Conservation (phyloP, 164 flowering plant genomes). For the Pachysandra terminalis region DNA sequence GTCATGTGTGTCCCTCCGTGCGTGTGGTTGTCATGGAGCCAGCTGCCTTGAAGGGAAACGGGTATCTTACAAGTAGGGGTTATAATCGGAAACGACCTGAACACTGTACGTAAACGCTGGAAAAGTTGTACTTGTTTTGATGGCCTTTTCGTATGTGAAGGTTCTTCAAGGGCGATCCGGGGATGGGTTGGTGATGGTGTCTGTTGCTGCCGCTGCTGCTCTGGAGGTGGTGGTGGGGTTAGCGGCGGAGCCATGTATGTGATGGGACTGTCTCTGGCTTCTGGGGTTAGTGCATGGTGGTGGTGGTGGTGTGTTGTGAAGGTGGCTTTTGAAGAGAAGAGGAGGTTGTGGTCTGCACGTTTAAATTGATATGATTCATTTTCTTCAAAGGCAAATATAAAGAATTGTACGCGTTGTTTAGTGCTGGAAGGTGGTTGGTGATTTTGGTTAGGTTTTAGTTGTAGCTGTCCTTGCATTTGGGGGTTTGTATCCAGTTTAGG, state of each 20-base stretch:
- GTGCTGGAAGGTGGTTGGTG: no score
- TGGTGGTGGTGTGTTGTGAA: not conserved
- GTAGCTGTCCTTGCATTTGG: no score
- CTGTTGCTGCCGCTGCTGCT: no score
- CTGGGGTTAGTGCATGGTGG: not conserved
- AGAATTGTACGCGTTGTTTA: no score
- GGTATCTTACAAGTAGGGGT: slow-evolving; percentile 56
- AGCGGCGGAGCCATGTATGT: slow-evolving; percentile 10
- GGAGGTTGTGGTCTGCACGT: slow-evolving; percentile 1
- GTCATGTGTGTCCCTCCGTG: slow-evolving; percentile 52
- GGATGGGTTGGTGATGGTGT: slow-evolving; percentile 12
- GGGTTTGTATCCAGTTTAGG: no score
- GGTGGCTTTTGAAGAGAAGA: not conserved
- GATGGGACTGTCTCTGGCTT: no score
- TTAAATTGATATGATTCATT: no score
- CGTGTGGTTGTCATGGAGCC: slow-evolving; percentile 26
- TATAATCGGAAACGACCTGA: slow-evolving; percentile 68
- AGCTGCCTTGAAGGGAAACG: slow-evolving; percentile 22
- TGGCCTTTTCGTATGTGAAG: slow-evolving; percentile 25
- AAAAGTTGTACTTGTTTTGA: slow-evolving; percentile 32
- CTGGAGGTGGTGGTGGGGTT: slow-evolving; percentile 11
- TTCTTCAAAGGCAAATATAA: no score
- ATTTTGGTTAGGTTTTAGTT: no score
- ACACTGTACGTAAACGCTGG: slow-evolving; percentile 46
- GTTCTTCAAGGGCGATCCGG: slow-evolving; percentile 37